A percentile compares a stretch with the other conserved stretches of the same genome.
Evolutionary conservation across 306 rosid genomes (phyloP).

Genomic region (Carpinus viminea): DNA sequence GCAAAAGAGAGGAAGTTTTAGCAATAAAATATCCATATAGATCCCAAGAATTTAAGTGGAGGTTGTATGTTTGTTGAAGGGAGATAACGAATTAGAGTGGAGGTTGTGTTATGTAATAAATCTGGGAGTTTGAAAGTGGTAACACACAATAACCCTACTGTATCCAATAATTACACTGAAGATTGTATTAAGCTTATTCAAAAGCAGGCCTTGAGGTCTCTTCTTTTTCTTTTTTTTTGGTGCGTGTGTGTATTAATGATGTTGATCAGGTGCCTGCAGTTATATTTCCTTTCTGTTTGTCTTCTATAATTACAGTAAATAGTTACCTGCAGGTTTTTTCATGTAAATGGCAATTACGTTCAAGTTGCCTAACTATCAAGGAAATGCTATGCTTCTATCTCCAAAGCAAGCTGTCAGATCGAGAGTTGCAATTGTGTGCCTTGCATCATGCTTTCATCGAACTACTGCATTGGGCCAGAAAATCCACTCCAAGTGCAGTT

Average conservation of each 20-base stretch:
- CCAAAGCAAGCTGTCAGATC: slow-evolving; percentile 23
- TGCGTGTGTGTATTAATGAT: not conserved
- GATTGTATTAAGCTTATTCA: not conserved
- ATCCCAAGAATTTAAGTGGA: not conserved
- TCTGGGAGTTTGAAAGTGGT: not conserved
- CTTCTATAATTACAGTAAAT: not conserved
- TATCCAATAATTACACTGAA: not conserved
- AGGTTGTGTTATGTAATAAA: not conserved
- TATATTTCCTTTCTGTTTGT: not conserved
- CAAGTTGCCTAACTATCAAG: slow-evolving; percentile 29
- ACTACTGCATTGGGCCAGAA: slow-evolving; percentile 29
- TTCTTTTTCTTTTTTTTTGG: not conserved
- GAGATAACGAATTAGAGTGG: not conserved
- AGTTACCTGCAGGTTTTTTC: slow-evolving; percentile 18
- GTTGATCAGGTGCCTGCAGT: not conserved
- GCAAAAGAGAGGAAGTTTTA: not conserved
- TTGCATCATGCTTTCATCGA: slow-evolving; percentile 35
- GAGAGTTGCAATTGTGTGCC: slow-evolving; percentile 32
- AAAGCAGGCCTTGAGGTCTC: not conserved
- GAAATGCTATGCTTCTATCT: slow-evolving; percentile 34
- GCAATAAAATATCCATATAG: not conserved
- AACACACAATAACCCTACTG: not conserved
- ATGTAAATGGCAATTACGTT: slow-evolving; percentile 38
- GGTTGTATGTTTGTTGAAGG: not conserved
- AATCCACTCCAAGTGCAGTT: slow-evolving; percentile 31